Percentiles rank a stretch among this genome's conserved stretches.
These are phyloP conservation scores for Panaeolus cyanescens DNA, from an alignment of 768 basidiomycete genomes.

Conservation along the genomic window DNA sequence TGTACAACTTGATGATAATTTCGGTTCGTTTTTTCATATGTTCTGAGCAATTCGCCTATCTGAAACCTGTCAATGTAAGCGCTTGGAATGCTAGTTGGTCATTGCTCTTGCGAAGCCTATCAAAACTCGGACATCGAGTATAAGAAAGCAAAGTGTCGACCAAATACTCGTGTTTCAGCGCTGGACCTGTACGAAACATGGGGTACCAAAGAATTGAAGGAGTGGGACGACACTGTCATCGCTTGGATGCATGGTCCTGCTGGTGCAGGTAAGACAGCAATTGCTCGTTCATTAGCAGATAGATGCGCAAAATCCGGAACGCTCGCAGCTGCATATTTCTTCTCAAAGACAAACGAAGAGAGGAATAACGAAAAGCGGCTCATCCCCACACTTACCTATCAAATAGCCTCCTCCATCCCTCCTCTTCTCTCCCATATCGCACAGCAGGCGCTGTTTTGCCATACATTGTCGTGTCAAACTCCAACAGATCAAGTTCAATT, in stretches of 20 bases:
- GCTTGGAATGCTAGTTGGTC: no score
- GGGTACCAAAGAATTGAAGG: not conserved
- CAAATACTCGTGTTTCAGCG: not conserved
- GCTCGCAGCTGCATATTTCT: not conserved
- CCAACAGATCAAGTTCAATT: not conserved
- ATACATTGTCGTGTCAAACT: not conserved
- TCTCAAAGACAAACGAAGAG: not conserved
- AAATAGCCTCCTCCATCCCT: not conserved
- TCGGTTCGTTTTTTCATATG: no score
- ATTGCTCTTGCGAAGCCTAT: not conserved
- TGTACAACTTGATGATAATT: no score
- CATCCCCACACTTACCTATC: not conserved
- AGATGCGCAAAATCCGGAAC: not conserved
- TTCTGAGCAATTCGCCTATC: no score
- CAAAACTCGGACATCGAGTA: not conserved
- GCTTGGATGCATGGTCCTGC: conserved; percentile 3
- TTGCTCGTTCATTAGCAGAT: conserved; percentile 1
- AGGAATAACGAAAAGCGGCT: not conserved
- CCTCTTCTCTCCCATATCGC: not conserved
- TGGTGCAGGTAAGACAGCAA: not conserved
- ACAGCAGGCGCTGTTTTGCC: not conserved
- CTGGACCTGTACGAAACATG: not conserved
- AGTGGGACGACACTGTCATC: not conserved
- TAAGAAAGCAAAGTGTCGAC: not conserved
- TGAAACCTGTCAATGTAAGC: no score